Evolutionary conservation across 306 rosid genomes (phyloP).

Genomic region (Pachyrhizus erosus): DNA sequence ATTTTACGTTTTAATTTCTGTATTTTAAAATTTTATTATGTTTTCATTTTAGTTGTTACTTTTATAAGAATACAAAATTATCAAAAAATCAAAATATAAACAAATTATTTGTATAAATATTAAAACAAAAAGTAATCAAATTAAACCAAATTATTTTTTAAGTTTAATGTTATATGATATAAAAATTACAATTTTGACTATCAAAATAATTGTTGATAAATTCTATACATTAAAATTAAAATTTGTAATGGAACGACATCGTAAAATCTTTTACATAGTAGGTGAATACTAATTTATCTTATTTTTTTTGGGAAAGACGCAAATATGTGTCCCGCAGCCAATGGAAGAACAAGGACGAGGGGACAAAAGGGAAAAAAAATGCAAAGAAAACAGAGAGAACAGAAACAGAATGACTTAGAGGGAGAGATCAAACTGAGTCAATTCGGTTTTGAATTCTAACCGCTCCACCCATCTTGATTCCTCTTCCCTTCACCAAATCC

Average conservation of each 20-base stretch:
- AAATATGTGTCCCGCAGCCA: background rate
- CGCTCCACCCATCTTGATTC: constrained; percentile 60
- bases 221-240: background rate
- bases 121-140: too few relatives aligned
- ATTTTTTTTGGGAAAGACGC: background rate
- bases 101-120: too few relatives aligned
- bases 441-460: constrained; percentile 53
- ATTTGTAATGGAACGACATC: background rate
- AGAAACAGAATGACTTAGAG: constrained; percentile 35
- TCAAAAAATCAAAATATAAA: too few relatives aligned
- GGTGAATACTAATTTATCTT: background rate
- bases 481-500: constrained; percentile 61
- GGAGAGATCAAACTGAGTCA: constrained; percentile 45
- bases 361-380: background rate
- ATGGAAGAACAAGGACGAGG: background rate
- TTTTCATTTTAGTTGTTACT: too few relatives aligned
- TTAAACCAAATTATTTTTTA: too few relatives aligned
- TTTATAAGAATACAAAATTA: too few relatives aligned
- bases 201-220: background rate
- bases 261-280: background rate
- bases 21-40: too few relatives aligned
- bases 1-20: too few relatives aligned
- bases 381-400: background rate
- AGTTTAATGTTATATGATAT: background rate
- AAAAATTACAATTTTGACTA: background rate